These are phyloP conservation scores for Pseudozyma sp. DNA, from an alignment of 1,284 basidiomycete species.

Conservation along the genomic window DNA sequence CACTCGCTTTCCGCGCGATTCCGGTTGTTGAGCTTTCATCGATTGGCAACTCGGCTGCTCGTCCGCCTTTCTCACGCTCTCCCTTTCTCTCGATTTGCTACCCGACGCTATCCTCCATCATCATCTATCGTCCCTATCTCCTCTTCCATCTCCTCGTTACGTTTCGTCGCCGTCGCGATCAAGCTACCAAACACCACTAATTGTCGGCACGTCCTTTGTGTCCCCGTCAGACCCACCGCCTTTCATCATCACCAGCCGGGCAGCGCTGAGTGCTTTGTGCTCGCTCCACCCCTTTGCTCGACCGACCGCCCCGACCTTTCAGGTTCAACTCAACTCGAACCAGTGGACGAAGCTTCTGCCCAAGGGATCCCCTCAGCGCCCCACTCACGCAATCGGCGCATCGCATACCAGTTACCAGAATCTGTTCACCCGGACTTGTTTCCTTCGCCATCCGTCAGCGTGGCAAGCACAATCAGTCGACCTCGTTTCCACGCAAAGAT, in stretches of 20 bases:
- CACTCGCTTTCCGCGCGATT: conserved; percentile 14
- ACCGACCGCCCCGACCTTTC: not conserved
- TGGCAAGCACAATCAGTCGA: not conserved
- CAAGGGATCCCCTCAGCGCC: not conserved
- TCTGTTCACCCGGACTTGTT: conserved; percentile 8
- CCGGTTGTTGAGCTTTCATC: conserved; percentile 13
- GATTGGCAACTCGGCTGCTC: conserved; percentile 9
- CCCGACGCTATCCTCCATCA: conserved; percentile 23
- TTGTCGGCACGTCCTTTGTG: not conserved
- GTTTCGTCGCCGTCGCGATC: not conserved
- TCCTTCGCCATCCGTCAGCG: conserved; percentile 6
- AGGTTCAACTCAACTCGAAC: not conserved
- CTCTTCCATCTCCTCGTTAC: not conserved
- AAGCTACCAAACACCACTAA: not conserved
- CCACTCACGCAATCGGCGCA: not conserved
- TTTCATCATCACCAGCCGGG: conserved; percentile 3
- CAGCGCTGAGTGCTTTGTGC: no score
- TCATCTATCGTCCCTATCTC: not conserved
- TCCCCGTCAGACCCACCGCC: not conserved
- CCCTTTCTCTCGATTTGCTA: conserved; percentile 5
- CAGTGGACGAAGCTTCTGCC: no score
- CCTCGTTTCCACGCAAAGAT: not conserved
- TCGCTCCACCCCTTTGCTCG: no score
- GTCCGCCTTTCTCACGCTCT: conserved; percentile 9
- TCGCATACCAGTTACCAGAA: conserved; percentile 4